phyloP scores from a whole-genome alignment of 1,139 yeast genomes.

The Taphrina flavorubra region DNA sequence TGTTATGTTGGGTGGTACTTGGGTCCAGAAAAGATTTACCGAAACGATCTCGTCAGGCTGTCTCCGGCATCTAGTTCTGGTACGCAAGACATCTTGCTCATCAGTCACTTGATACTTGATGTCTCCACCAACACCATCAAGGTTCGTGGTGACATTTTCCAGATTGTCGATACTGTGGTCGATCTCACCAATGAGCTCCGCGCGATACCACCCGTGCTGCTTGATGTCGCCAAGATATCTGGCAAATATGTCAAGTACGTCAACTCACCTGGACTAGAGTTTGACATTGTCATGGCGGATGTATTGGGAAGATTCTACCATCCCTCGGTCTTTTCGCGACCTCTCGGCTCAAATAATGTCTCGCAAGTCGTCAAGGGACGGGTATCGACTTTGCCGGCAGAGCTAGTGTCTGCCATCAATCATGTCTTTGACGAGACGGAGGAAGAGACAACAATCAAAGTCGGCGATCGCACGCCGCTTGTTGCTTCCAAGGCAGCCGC shows the following conservation, averaged over 20 bases:
- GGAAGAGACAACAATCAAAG: neutral
- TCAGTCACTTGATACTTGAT: slow-evolving; percentile 23
- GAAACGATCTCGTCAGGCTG: slow-evolving; percentile 20
- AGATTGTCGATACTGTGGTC: slow-evolving; percentile 2
- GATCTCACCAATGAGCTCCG: slow-evolving; percentile 4
- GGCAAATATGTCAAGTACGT: slow-evolving; percentile 6
- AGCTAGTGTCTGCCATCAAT: slow-evolving; percentile 4
- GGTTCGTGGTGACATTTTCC: slow-evolving; percentile 21
- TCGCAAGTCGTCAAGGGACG: slow-evolving; percentile 8
- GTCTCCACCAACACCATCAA: slow-evolving; percentile 16
- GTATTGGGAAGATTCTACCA: slow-evolving; percentile 18
- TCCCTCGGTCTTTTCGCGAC: slow-evolving; percentile 1
- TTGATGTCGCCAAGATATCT: slow-evolving; percentile 2
- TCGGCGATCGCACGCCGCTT: neutral
- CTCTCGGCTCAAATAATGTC: neutral
- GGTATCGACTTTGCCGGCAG: slow-evolving; percentile 7
- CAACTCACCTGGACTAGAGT: slow-evolving; percentile 12
- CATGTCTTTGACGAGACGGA: slow-evolving; percentile 49
- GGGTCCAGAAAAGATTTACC: slow-evolving; percentile 22
- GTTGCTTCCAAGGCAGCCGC: no score
- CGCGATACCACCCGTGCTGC: neutral
- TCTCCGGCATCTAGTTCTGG: neutral
- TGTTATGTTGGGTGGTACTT: slow-evolving; percentile 21
- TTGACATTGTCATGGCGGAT: slow-evolving; percentile 16
- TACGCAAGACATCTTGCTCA: slow-evolving; percentile 13